Conservation (phyloP, 2,329 filamentous ascomycete genomes). For the Pseudogymnoascus sp. region DNA sequence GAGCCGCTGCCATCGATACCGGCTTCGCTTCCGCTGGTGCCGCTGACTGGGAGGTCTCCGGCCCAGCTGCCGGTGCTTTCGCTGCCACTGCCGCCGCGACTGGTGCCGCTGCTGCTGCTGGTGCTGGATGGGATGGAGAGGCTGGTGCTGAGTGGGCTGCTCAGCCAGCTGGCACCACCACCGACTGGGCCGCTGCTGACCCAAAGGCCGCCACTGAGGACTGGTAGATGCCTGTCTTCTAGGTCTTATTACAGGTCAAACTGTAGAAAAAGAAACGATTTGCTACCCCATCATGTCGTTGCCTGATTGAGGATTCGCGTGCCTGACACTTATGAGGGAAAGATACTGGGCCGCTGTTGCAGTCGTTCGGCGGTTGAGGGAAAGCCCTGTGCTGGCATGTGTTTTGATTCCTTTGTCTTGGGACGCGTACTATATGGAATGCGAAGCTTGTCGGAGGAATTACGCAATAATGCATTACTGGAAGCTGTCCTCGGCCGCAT, state of each 20-base stretch:
- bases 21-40: conserved; percentile 55
- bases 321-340: conserved; percentile 96
- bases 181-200: conserved; percentile 45
- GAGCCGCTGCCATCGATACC: conserved; percentile 68
- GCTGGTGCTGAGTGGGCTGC: conserved; percentile 46
- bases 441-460: conserved; percentile 10
- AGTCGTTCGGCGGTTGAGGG: conserved; percentile 56
- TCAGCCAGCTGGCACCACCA: conserved; percentile 36
- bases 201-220: conserved; percentile 39
- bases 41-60: conserved; percentile 78
- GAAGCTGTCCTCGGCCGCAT: conserved; percentile 11
- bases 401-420: conserved; percentile 9
- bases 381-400: conserved; percentile 83
- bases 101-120: conserved; percentile 57
- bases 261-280: conserved; percentile 19
- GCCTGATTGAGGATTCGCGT: conserved; percentile 43
- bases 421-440: conserved; percentile 13
- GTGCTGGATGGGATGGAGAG: conserved; percentile 57
- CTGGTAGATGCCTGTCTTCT: conserved; percentile 28
- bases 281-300: conserved; percentile 19
- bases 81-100: conserved; percentile 47
- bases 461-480: conserved; percentile 12
- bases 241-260: conserved; percentile 16
- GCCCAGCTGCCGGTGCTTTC: conserved; percentile 55
- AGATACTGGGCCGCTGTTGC: conserved; percentile 70